Evolutionary conservation across 1,284 basidiomycete genomes (phyloP).

Genomic region (Cystobasidiaceae sp.): DNA sequence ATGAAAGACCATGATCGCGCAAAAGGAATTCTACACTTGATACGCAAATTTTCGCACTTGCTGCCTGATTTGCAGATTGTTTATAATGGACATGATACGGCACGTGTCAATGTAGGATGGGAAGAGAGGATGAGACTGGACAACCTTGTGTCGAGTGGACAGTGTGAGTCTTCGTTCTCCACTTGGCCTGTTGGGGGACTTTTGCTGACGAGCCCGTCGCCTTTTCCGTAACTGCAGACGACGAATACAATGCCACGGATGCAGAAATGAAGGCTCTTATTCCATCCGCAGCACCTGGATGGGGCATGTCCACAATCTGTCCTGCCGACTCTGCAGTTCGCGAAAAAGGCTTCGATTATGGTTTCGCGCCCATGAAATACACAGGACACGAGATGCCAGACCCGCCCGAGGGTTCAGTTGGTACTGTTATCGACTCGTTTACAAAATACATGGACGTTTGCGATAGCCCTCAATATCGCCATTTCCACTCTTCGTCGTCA

Average conservation of each 20-base stretch:
- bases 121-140: conserved; percentile 40
- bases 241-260: conserved; percentile 33
- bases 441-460: conserved; percentile 40
- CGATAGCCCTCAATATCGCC: conserved; percentile 42
- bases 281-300: conserved; percentile 36
- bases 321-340: conserved; percentile 37
- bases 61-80: conserved; percentile 41
- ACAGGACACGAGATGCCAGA: conserved; percentile 40
- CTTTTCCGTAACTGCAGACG: conserved; percentile 37
- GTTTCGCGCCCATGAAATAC: conserved; percentile 30
- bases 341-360: conserved; percentile 37
- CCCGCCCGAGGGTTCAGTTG: conserved; percentile 16
- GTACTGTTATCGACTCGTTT: conserved; percentile 38
- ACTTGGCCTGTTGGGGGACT: neutral
- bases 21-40: conserved; percentile 37
- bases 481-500: conserved; percentile 40
- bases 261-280: conserved; percentile 37
- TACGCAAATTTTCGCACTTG: conserved; percentile 35
- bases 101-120: conserved; percentile 37
- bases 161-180: neutral
- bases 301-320: conserved; percentile 40
- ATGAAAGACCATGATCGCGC: conserved; percentile 41
- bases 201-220: conserved; percentile 10
- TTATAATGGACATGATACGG: conserved; percentile 42
- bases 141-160: neutral